Evolutionary conservation across 2,329 filamentous ascomycete genomes (phyloP).

Genomic region (Bipolaris zeicola): DNA sequence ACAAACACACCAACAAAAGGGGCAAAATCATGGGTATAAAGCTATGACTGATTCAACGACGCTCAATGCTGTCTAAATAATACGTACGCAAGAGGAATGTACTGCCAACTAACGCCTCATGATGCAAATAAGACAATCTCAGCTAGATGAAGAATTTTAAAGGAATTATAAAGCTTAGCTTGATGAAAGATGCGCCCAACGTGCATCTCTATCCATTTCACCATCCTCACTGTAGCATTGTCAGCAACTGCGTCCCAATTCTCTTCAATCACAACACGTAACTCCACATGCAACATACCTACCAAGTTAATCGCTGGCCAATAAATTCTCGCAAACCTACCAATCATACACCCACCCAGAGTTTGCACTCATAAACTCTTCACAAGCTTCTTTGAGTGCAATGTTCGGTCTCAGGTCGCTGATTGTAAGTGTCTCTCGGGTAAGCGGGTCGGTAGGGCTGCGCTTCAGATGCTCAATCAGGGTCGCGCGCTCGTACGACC

Average conservation of each 20-base stretch:
- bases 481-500: constrained; percentile 85
- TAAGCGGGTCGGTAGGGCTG: constrained; percentile 78
- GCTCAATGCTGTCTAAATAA: background rate
- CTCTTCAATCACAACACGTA: background rate
- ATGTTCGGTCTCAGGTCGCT: constrained; percentile 81
- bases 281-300: constrained; percentile 14
- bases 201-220: constrained; percentile 30
- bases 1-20: background rate
- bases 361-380: constrained; percentile 83
- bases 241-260: constrained; percentile 21
- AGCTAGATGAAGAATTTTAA: background rate
- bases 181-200: constrained; percentile 40
- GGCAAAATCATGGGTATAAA: background rate
- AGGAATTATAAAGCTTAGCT: background rate
- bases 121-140: background rate
- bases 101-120: background rate
- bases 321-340: constrained; percentile 54
- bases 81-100: background rate
- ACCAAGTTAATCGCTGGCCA: constrained; percentile 18
- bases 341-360: constrained; percentile 88
- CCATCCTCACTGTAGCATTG: constrained; percentile 32
- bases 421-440: constrained; percentile 71
- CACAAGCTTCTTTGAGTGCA: constrained; percentile 78
- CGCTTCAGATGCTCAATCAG: constrained; percentile 85
- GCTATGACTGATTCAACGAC: background rate